phyloP scores from a whole-genome alignment of 1,284 basidiomycete species.

The Marasmius tenuissimus region DNA sequence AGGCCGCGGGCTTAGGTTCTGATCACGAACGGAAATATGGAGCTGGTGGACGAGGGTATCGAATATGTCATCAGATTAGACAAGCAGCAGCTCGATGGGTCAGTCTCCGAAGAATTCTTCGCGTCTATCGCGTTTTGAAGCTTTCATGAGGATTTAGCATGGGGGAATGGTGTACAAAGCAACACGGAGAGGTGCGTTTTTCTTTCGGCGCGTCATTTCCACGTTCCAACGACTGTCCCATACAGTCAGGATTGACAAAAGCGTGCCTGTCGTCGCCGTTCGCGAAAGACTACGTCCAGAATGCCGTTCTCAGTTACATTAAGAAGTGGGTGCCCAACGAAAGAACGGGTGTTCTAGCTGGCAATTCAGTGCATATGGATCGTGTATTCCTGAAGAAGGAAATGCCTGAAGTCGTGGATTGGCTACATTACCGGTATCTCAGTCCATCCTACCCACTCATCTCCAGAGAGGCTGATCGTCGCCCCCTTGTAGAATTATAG shows the following conservation, averaged over 20 bases:
- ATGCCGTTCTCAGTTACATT: constrained; percentile 66
- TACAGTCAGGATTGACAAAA: constrained; percentile 70
- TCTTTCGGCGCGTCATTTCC: neutral
- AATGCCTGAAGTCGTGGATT: constrained; percentile 75
- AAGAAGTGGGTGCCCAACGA: constrained; percentile 71
- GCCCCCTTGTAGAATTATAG: constrained; percentile 50
- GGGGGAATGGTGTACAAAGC: constrained; percentile 74
- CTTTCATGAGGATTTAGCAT: constrained; percentile 45
- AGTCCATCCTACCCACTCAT: neutral
- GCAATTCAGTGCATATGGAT: constrained; percentile 82
- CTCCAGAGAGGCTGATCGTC: neutral
- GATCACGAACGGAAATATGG: constrained; percentile 79
- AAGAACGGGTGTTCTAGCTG: constrained; percentile 69
- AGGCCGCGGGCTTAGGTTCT: constrained; percentile 51
- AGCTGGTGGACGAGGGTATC: constrained; percentile 73
- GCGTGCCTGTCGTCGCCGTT: constrained; percentile 67
- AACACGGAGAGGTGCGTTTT: constrained; percentile 61
- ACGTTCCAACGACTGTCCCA: neutral
- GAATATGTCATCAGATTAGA: constrained; percentile 70
- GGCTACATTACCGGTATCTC: constrained; percentile 76
- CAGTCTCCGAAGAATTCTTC: constrained; percentile 20
- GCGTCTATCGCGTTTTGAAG: neutral
- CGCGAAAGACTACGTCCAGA: constrained; percentile 51
- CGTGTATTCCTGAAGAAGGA: constrained; percentile 68
- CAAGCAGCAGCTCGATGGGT: constrained; percentile 64